These are phyloP conservation scores for Omphalea diandra DNA, from an alignment of 441 rosid genomes.

Conservation along the genomic window DNA sequence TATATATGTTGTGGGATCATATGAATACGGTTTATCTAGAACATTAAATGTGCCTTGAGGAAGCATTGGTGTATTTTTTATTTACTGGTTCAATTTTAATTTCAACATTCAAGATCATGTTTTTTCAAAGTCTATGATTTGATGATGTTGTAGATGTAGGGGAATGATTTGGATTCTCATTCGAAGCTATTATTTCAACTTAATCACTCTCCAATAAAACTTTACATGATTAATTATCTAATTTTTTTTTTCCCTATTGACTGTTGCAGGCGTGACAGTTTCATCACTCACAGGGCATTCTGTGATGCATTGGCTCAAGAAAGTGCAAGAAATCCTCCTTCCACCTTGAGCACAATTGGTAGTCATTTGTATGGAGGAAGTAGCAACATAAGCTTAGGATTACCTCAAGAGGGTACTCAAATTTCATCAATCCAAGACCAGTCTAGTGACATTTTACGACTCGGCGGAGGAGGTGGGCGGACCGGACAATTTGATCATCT, in stretches of 20 bases:
- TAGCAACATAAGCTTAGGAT: slow-evolving; percentile 36
- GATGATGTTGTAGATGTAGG: slow-evolving; percentile 18
- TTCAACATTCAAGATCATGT: slow-evolving; percentile 4
- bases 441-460: slow-evolving; percentile 36
- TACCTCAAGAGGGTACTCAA: slow-evolving; percentile 44
- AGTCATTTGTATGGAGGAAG: slow-evolving; percentile 50
- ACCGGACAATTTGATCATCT: slow-evolving; percentile 47
- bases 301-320: slow-evolving; percentile 87
- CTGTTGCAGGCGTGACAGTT: slow-evolving; percentile 79
- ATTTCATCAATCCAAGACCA: slow-evolving; percentile 39
- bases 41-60: slow-evolving; percentile 16
- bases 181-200: slow-evolving; percentile 13
- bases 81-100: too few species aligned
- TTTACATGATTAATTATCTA: too few species aligned
- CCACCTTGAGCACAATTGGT: slow-evolving; percentile 50
- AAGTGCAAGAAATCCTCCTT: slow-evolving; percentile 54
- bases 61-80: neutral
- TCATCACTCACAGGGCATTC: slow-evolving; percentile 86
- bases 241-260: neutral
- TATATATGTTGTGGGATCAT: slow-evolving; percentile 20
- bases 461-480: slow-evolving; percentile 35
- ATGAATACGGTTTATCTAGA: slow-evolving; percentile 3
- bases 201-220: neutral
- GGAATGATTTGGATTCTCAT: slow-evolving; percentile 34
- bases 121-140: slow-evolving; percentile 28